Base-by-base conservation (phyloP, 1,284 basidiomycete genomes). In the Ustilago hordei region DNA sequence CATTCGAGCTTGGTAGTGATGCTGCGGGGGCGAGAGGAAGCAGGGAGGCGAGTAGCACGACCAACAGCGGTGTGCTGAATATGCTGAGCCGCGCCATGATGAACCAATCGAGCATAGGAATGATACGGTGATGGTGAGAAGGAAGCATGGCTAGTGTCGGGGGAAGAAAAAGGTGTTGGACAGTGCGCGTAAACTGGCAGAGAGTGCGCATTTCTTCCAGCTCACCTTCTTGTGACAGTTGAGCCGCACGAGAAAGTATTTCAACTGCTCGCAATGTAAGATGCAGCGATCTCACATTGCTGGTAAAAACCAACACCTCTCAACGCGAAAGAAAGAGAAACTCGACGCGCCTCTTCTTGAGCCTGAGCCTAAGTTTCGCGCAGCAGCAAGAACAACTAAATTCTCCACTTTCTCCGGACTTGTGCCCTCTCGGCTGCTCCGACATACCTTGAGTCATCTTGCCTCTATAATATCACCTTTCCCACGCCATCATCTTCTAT, bases 291-390 rank as follows among this genome's bases (percentile, higher is more conserved):
- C 52, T 53, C 9, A 53, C 52, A 53, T 5, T 13, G 0, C 8
- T n/a, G 15, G 13, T 8, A 32, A 23, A n/a, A 45, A 28, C 13
- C 17, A 17, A 23, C 12, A 35, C 17, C 56, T 57, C 63, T 71
- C 63, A 71, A 71, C 69, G 69, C 69, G 68, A 64, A 60, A 53
- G 53, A 60, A n/a, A 17, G 38, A 28, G 36, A 55, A 55, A 55
- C 61, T 52, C 69, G 69, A 71, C 64, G 69, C 60, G 70, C 17
- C 28, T 55, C 23, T 38, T 55, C 58, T 61, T 60, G 62, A 60
- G 59, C 59, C 54, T 28, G 3, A 28, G 3, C 23, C 23, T 28
- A 28, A 28, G 23, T 28, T 31, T 52, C 32, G 9, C 15, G 11
- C 13, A 15, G 9, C 38, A 35, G 45, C 12, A 32, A 53, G 8